Percentiles rank a stretch among this genome's conserved stretches.
phyloP scores from a whole-genome alignment of 75 land plant species.

The Cryptomeria japonica region DNA sequence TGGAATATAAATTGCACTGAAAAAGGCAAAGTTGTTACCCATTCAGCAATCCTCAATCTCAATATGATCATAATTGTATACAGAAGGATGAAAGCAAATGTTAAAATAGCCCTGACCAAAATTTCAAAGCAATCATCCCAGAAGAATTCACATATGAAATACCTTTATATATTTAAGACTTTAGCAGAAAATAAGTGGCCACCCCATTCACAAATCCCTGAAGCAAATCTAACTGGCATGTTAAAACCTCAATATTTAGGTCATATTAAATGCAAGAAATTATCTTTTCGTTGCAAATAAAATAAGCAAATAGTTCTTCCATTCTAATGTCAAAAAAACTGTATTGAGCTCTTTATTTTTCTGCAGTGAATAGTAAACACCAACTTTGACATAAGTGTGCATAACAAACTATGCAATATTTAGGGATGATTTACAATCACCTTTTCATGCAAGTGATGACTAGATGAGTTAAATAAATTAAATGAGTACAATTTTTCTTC shows the following conservation, averaged over 20 bases:
- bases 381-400: neutral
- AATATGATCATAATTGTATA: no score
- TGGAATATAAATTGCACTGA: no score
- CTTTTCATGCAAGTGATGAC: neutral
- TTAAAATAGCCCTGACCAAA: no score
- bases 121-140: no score
- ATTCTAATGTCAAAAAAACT: neutral
- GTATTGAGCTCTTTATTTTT: neutral
- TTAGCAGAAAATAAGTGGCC: no score
- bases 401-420: neutral
- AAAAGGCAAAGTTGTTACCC: no score
- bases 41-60: no score
- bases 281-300: neutral
- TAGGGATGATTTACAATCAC: neutral
- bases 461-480: neutral
- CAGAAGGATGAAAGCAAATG: no score
- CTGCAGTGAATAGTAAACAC: neutral
- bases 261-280: neutral
- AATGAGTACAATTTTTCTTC: neutral
- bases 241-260: neutral
- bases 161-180: no score
- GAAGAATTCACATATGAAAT: no score
- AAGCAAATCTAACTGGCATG: neutral
- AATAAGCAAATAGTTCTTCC: neutral
- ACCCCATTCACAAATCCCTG: no score